Evolutionary conservation across 345 rosid genomes (phyloP).

Genomic region (Geranium brycei): DNA sequence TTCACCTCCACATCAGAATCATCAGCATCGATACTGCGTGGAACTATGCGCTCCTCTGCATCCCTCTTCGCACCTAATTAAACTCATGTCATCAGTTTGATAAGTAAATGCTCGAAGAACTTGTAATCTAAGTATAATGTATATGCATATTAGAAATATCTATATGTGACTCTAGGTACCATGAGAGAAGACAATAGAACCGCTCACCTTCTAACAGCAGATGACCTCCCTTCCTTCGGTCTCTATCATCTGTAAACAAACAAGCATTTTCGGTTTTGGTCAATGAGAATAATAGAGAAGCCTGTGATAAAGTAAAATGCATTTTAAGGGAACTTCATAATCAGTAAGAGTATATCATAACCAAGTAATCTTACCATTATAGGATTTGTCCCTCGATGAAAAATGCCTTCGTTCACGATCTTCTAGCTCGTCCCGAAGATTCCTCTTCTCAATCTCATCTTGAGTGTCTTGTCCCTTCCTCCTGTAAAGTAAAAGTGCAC

Average conservation of each 20-base stretch:
- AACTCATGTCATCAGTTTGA: background rate
- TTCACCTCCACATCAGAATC: slow-evolving; percentile 78
- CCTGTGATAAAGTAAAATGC: background rate
- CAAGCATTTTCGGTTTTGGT: background rate
- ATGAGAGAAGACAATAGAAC: background rate
- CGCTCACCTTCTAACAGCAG: slow-evolving; percentile 63
- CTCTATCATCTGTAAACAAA: slow-evolving; percentile 64
- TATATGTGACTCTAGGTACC: background rate
- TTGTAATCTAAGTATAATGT: background rate
- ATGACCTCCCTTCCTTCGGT: slow-evolving; percentile 64
- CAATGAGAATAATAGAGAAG: background rate
- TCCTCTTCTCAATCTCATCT: slow-evolving; percentile 74
- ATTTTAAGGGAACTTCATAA: background rate
- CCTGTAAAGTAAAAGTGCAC: slow-evolving; percentile 24
- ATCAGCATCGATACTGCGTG: slow-evolving; percentile 88
- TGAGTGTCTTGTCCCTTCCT: slow-evolving; percentile 88
- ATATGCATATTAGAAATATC: too few species aligned
- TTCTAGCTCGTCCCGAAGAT: slow-evolving; percentile 75
- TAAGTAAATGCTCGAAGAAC: background rate
- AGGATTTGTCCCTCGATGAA: slow-evolving; percentile 73
- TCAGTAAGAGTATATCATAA: background rate
- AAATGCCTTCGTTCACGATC: slow-evolving; percentile 87
- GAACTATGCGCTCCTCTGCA: slow-evolving; percentile 65
- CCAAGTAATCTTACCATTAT: slow-evolving; percentile 24
- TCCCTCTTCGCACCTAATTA: slow-evolving; percentile 59